Evolutionary conservation across 306 rosid genomes (phyloP).

Genomic region (Fragaria nilgerrensis): DNA sequence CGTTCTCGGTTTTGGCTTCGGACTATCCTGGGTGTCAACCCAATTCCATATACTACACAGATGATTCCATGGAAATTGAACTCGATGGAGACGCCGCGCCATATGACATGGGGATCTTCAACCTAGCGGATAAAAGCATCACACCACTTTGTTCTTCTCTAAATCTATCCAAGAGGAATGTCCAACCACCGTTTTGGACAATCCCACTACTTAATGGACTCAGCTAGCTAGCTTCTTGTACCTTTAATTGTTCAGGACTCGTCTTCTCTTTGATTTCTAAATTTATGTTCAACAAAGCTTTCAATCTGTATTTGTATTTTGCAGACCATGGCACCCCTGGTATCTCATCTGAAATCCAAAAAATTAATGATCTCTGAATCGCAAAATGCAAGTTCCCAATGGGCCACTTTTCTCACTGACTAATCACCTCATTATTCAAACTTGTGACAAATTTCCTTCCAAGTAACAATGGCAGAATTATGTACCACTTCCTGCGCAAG

Average conservation of each 20-base stretch:
- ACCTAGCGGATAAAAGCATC: background rate
- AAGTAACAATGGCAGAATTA: too few species aligned
- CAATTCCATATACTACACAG: background rate
- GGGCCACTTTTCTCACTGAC: too few species aligned
- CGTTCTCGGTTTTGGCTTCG: background rate
- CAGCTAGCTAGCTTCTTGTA: background rate
- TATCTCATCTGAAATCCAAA: too few species aligned
- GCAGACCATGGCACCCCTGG: too few species aligned
- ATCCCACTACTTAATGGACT: background rate
- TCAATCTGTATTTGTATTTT: too few species aligned
- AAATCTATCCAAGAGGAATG: background rate
- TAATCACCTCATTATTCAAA: too few species aligned
- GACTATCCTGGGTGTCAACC: background rate
- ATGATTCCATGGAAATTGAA: background rate
- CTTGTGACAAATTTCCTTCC: too few species aligned
- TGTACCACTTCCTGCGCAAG: too few species aligned
- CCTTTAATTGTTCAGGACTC: rapidly evolving
- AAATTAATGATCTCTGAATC: too few species aligned
- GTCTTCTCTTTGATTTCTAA: too few species aligned
- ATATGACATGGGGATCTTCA: constrained; percentile 2
- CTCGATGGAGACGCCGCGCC: background rate
- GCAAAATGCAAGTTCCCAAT: too few species aligned
- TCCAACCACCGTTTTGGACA: background rate
- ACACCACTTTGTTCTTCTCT: background rate
- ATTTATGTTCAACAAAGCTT: too few species aligned